Conservation (phyloP, 805 yeast genomes). For the Suhomyces kilbournensis region DNA sequence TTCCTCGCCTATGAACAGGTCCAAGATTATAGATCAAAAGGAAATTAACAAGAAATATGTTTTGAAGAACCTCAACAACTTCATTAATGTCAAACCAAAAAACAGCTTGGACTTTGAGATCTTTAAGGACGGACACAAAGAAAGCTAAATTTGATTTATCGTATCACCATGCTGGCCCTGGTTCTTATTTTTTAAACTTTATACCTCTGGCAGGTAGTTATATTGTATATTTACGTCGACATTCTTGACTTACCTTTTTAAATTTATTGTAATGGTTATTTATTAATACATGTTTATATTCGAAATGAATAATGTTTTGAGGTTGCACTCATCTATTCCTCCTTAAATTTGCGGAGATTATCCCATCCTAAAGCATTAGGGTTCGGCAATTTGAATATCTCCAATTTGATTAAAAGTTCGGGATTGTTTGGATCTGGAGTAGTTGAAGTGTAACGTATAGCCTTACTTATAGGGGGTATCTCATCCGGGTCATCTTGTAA, state of each 20-base stretch:
- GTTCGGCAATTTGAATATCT: constrained; percentile 41
- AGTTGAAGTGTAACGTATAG: constrained; percentile 30
- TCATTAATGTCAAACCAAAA: constrained; percentile 10
- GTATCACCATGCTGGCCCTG: background rate
- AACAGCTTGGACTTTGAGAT: constrained; percentile 11
- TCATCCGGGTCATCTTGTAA: constrained; percentile 8
- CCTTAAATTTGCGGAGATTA: constrained; percentile 33
- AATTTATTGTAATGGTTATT: background rate
- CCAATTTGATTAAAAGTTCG: constrained; percentile 34
- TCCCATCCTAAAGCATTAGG: constrained; percentile 45
- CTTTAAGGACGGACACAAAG: constrained; percentile 3
- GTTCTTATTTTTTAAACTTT: background rate
- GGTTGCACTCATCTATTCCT: background rate
- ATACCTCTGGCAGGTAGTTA: background rate
- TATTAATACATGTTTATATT: background rate
- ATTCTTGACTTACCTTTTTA: background rate
- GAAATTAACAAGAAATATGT: constrained; percentile 11
- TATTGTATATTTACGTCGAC: background rate
- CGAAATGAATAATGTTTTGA: background rate
- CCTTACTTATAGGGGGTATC: constrained; percentile 26
- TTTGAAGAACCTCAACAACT: constrained; percentile 8
- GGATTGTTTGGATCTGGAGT: constrained; percentile 32
- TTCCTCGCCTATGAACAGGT: constrained; percentile 4
- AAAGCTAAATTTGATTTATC: background rate
- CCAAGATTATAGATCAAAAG: constrained; percentile 3